Percentiles rank a stretch among this genome's conserved stretches.
phyloP scores from a whole-genome alignment of 2,329 filamentous ascomycete species.

The Penicillium sp. region DNA sequence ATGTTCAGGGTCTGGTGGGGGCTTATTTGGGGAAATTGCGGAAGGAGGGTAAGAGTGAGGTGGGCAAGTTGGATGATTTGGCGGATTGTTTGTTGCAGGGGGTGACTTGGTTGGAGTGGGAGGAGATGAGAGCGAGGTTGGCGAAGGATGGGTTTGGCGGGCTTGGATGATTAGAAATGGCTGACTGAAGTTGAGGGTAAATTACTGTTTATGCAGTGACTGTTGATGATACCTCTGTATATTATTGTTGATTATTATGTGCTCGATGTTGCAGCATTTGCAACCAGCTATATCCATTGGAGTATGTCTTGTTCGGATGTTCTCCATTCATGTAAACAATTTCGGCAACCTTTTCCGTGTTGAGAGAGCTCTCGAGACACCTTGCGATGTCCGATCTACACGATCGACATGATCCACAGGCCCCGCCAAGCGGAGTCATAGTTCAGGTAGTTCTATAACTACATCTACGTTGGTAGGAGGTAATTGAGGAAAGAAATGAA shows the following conservation, averaged over 20 bases:
- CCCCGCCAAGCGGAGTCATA: background rate
- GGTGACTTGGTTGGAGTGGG: slow-evolving; percentile 74
- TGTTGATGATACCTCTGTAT: background rate
- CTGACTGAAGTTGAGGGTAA: background rate
- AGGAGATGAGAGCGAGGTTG: slow-evolving; percentile 42
- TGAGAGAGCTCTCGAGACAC: background rate
- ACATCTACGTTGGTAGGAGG: background rate
- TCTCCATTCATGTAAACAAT: no score
- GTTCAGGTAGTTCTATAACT: background rate
- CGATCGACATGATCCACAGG: background rate
- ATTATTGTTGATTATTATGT: background rate
- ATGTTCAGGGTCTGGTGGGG: slow-evolving; percentile 22
- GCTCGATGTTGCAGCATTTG: no score
- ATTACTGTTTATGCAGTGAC: background rate
- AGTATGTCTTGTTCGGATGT: no score
- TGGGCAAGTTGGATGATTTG: slow-evolving; percentile 73
- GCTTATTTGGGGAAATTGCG: slow-evolving; percentile 33
- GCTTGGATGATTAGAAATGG: slow-evolving; percentile 7
- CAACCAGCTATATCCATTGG: no score
- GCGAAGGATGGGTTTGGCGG: slow-evolving; percentile 19
- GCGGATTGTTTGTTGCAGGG: slow-evolving; percentile 78
- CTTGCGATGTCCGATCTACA: background rate
- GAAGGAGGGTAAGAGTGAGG: slow-evolving; percentile 17
- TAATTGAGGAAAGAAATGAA: background rate
- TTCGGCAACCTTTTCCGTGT: no score